phyloP scores from a whole-genome alignment of 2,329 filamentous ascomycete genomes.

The Aspergillus neoniger region DNA sequence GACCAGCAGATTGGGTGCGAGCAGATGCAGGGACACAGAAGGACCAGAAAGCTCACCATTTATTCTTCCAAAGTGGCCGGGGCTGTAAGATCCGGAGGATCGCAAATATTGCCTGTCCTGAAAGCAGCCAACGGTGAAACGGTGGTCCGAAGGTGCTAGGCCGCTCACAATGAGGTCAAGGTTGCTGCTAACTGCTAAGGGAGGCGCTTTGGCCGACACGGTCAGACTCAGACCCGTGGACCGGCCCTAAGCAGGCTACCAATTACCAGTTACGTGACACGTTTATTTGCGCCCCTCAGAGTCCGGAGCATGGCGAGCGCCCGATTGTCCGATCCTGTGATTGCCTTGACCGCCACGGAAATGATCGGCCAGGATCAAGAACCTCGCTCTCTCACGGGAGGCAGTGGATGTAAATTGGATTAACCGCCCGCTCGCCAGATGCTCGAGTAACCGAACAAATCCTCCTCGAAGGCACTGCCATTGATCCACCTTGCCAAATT shows the following conservation, averaged over 20 bases:
- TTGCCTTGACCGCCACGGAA: conserved; percentile 18
- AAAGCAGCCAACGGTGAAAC: conserved; percentile 18
- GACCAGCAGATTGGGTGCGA: too few relatives aligned
- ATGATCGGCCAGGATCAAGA: conserved; percentile 26
- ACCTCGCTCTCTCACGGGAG: conserved; percentile 10
- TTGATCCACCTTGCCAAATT: neutral
- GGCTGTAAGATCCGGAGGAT: conserved; percentile 6
- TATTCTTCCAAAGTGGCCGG: neutral
- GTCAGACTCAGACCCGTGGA: conserved; percentile 17
- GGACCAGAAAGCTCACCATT: neutral
- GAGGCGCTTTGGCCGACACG: conserved; percentile 18
- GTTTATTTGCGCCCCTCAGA: conserved; percentile 15
- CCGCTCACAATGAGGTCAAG: conserved; percentile 4
- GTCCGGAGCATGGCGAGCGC: conserved; percentile 7
- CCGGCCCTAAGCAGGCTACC: neutral
- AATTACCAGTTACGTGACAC: conserved; percentile 15
- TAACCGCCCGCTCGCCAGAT: neutral
- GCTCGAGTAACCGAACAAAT: neutral
- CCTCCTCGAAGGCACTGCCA: neutral
- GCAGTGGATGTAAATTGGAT: neutral
- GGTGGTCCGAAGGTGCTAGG: conserved; percentile 16
- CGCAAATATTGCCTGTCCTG: neutral
- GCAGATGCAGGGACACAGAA: neutral
- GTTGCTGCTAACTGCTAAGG: neutral
- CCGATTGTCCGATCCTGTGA: conserved; percentile 12